These are phyloP conservation scores for Candida xyloterini DNA, from an alignment of 805 yeast genomes.

Conservation along the genomic window DNA sequence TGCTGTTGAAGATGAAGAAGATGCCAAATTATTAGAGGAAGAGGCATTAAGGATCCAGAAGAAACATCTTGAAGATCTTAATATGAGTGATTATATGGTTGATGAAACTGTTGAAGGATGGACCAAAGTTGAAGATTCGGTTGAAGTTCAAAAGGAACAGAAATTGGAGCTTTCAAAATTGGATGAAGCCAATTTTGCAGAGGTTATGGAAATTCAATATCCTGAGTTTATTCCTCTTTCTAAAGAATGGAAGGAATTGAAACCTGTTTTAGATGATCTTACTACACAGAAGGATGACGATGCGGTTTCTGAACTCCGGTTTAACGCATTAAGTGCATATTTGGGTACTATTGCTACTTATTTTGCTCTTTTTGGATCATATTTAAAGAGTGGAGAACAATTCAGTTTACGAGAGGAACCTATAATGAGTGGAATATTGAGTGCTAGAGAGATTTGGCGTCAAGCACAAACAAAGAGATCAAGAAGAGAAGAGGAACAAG, in stretches of 20 bases:
- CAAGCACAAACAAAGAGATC: constrained; percentile 48
- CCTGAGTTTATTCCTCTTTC: constrained; percentile 85
- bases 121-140: constrained; percentile 49
- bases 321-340: constrained; percentile 72
- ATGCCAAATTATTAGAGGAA: constrained; percentile 72
- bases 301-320: constrained; percentile 48
- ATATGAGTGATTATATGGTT: constrained; percentile 72
- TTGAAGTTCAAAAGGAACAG: constrained; percentile 27
- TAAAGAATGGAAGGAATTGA: constrained; percentile 51
- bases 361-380: constrained; percentile 67
- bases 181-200: constrained; percentile 50
- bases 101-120: constrained; percentile 81
- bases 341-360: constrained; percentile 76
- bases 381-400: constrained; percentile 48
- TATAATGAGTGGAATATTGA: constrained; percentile 81
- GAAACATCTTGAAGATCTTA: constrained; percentile 69
- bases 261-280: constrained; percentile 41
- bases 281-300: constrained; percentile 26
- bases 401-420: constrained; percentile 77
- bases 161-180: constrained; percentile 47
- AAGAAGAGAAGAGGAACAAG: constrained; percentile 37
- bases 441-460: constrained; percentile 85
- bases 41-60: constrained; percentile 89
- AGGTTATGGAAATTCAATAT: constrained; percentile 56
- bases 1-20: constrained; percentile 68